Evolutionary conservation across 306 rosid species (phyloP).

Genomic region (Gillenia trifoliata): DNA sequence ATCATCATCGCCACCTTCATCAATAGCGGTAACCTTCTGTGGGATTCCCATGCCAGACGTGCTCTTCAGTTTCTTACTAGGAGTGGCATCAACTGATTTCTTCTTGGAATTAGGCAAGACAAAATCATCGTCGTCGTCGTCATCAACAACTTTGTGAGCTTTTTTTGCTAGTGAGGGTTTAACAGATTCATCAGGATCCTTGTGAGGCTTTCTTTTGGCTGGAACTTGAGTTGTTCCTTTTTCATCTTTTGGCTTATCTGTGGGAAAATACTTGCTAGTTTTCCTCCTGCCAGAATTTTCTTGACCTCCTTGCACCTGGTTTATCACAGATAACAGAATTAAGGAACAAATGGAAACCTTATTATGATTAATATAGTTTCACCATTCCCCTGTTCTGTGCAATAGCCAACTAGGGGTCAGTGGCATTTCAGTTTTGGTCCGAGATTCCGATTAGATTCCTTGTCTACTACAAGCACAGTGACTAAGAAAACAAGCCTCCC

Average conservation of each 20-base stretch:
- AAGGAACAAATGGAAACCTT: neutral
- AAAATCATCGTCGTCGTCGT: conserved; percentile 54
- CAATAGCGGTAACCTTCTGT: conserved; percentile 36
- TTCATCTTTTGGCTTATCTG: conserved; percentile 50
- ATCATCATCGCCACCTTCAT: conserved; percentile 57
- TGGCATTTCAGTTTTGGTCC: neutral
- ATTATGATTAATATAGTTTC: neutral
- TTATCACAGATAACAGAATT: neutral
- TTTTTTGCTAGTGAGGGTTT: conserved; percentile 42
- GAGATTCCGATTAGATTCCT: neutral
- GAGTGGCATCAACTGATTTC: conserved; percentile 48
- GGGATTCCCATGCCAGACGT: conserved; percentile 57
- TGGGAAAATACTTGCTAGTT: conserved; percentile 69
- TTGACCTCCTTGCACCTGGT: conserved; percentile 49
- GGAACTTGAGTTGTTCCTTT: conserved; percentile 45
- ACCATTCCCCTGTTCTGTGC: neutral
- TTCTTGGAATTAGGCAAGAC: conserved; percentile 32
- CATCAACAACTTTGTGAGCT: conserved; percentile 34
- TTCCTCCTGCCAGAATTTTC: conserved; percentile 64
- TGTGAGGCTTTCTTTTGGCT: conserved; percentile 58
- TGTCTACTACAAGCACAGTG: neutral
- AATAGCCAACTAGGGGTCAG: neutral
- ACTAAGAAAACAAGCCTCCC: neutral
- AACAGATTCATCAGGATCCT: conserved; percentile 33
- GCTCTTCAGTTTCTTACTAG: conserved; percentile 68